phyloP scores from a whole-genome alignment of 257 asterid species.

The Schizonepeta tenuifolia region DNA sequence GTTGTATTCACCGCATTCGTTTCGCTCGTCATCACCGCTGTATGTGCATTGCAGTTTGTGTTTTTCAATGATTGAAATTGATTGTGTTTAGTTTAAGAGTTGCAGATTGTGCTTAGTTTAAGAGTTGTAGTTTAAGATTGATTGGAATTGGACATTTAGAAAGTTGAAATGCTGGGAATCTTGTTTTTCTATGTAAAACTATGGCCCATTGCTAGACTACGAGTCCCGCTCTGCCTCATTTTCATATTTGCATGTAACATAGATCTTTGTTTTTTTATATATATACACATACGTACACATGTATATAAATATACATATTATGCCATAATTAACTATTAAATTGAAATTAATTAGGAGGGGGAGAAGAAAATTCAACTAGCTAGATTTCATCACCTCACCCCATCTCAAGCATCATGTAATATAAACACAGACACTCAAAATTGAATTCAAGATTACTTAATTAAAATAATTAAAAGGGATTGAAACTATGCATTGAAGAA shows the following conservation, averaged over 20 bases:
- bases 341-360: background rate
- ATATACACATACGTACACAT: background rate
- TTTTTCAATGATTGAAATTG: too few species aligned
- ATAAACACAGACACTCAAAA: background rate
- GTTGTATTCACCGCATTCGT: too few species aligned
- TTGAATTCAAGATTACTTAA: background rate
- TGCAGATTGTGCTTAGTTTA: too few species aligned
- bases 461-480: background rate
- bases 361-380: background rate
- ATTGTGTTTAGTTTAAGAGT: too few species aligned
- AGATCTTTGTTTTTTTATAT: constrained; percentile 36
- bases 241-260: constrained; percentile 61
- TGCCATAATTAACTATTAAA: background rate
- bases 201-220: constrained; percentile 60
- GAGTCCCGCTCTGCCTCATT: constrained; percentile 47
- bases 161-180: constrained; percentile 48
- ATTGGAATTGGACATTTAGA: constrained; percentile 37
- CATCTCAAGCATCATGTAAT: background rate
- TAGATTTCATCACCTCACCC: background rate
- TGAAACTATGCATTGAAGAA: constrained; percentile 18
- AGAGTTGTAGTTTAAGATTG: too few species aligned
- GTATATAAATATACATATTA: background rate
- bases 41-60: too few species aligned
- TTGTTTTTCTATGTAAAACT: constrained; percentile 30
- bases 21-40: too few species aligned